Evolutionary conservation across 345 rosid species (phyloP), one percentile per base, ranked within the genome.

Genomic region (Euclidium syriacum): DNA sequence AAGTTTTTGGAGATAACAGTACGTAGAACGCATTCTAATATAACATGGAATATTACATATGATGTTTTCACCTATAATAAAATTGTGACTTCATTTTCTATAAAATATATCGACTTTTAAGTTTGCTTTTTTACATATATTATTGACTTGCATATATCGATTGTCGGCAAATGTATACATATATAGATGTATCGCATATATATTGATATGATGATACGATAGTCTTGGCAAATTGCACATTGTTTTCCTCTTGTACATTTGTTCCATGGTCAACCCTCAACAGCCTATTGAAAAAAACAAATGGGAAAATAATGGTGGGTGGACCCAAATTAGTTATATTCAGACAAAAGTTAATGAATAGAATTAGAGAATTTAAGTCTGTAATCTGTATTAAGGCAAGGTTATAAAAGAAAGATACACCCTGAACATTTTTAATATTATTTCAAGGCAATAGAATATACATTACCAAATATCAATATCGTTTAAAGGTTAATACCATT

Each of bases 131-230:
- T 12, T 7, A 6, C 23, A 53, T 22, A 42, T 25, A 33, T 35
- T n/a, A n/a, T 12, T 39, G 14, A 39, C 16, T 4, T 39, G 19
- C 41, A 33, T 4, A 41, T 30, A 44, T 24, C 6, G 40, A 62
- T 10, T 49, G 75, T 71, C 75, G 75, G 70, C 70, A 71, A 71
- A 71, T 47, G 75, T 23, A 70, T 62, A 68, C 40, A 43, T 69
- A 61, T 11, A 38, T 29, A 42, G 7, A 33, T 38, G 2, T 17
- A 34, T 44, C 20, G 3, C 10, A 20, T 14, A 24, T 47, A 25
- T 40, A 12, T 26, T 36, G 63, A 44, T 9, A 22, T 44, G 15
- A 66, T 54, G 58, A 63, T 41, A 38, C 12, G 38, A 38, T 10
- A 39, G 23, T 71, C 24, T 29, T n/a, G n/a, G n/a, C 69, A 63